Base-by-base conservation (phyloP, 2,329 filamentous ascomycete genomes). In the Simplicillium aogashimaense region DNA sequence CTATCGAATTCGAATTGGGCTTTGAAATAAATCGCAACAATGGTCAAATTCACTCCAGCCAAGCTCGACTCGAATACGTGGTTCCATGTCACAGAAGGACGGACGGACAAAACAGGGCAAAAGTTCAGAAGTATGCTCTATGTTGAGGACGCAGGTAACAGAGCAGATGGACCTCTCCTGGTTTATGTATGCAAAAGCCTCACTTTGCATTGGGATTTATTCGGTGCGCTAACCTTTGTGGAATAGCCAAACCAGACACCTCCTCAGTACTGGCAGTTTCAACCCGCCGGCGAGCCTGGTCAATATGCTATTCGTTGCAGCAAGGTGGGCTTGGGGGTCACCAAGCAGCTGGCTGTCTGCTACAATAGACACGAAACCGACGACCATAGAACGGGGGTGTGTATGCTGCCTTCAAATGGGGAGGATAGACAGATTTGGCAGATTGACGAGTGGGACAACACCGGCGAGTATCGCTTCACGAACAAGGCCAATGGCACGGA, bases 11-110 rank as follows among this genome's bases (percentile, higher is more conserved):
- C n/a, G n/a, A n/a, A n/a, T 31, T 31, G 29, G 10, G 29, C 29
- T n/a, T 31, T 10, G 10, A 31, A 12, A n/a, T 14, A n/a, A 33
- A 37, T 9, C 20, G 10, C 29, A 31, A 33, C 7, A 16, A 37
- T 32, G 35, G 31, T 35, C 38, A 31, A 45, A 33, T 44, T 48
- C 47, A 46, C 43, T 10, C 45, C 50, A 15, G 53, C 45, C n/a
- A 51, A 51, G 30, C 40, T 63, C 29, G 54, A 63, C 47, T 35
- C 52, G 10, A 61, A 63, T 38, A 53, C 45, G 14, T 63, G 59
- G 60, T 61, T 57, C 42, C 50, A 58, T 33, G 31, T 63, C n/a
- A 55, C 51, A 4, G 59, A 63, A 40, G 47, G 42, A 11, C 55
- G 58, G n/a, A 56, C 61, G n/a, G 57, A 60, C 42, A 44, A 47